A percentile compares a stretch with the other conserved stretches of the same genome.
phyloP scores from a whole-genome alignment of 352 stramenopile genomes.

The Pythium apleroticum region DNA sequence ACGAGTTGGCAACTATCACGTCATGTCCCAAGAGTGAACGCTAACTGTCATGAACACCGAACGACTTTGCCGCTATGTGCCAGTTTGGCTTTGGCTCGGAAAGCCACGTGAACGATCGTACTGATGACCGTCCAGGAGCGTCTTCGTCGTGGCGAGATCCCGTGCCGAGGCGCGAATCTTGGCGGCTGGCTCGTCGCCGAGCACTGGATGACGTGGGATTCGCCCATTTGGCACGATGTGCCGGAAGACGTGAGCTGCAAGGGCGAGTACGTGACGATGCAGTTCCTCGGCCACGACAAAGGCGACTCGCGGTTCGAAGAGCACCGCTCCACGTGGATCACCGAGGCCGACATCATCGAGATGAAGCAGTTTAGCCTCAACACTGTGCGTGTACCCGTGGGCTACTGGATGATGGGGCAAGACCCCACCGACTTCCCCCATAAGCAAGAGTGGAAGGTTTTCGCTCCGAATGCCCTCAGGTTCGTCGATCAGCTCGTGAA shows the following conservation, averaged over 20 bases:
- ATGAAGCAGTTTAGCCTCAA: constrained; percentile 67
- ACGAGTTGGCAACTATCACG: constrained; percentile 24
- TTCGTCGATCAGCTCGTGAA: constrained; percentile 84
- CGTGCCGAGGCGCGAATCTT: constrained; percentile 73
- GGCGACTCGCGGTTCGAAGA: constrained; percentile 63
- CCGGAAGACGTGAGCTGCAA: constrained; percentile 44
- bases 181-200: constrained; percentile 86
- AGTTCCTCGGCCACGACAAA: constrained; percentile 41
- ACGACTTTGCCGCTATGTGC: neutral
- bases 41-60: neutral
- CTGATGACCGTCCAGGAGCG: constrained; percentile 25
- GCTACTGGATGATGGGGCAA: constrained; percentile 71
- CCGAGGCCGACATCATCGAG: constrained; percentile 61
- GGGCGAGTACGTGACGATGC: constrained; percentile 60
- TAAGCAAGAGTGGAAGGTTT: constrained; percentile 45
- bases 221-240: constrained; percentile 81
- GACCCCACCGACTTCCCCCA: constrained; percentile 48
- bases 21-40: constrained; percentile 11
- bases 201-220: constrained; percentile 80
- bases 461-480: constrained; percentile 41
- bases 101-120: neutral
- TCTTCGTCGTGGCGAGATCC: constrained; percentile 28
- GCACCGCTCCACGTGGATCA: constrained; percentile 82
- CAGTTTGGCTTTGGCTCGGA: neutral
- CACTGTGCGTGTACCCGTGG: constrained; percentile 76